Evolutionary conservation across 768 basidiomycete species (phyloP).

Genomic region (Leccinum longicurvipes): DNA sequence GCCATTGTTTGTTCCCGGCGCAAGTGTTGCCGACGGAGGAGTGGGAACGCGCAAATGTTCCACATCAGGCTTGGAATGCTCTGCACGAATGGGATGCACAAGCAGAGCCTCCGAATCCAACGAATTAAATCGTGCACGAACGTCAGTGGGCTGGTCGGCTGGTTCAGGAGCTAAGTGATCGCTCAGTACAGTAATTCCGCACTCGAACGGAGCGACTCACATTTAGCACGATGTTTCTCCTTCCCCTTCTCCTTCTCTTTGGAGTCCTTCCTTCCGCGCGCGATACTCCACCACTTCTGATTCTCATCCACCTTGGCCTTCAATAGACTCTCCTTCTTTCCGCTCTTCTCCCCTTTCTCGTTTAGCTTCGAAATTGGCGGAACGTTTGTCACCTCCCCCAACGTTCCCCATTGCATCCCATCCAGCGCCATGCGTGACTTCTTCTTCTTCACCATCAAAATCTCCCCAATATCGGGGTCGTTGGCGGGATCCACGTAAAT

Average conservation of each 20-base stretch:
- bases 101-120: slow-evolving; percentile 46
- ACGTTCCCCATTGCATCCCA: slow-evolving; percentile 52
- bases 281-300: slow-evolving; percentile 82
- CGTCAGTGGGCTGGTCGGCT: slow-evolving; percentile 25
- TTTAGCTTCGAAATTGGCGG: slow-evolving; percentile 27
- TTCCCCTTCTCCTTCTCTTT: slow-evolving; percentile 54
- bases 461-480: slow-evolving; percentile 66
- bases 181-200: slow-evolving; percentile 3
- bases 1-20: slow-evolving; percentile 25
- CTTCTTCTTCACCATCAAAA: slow-evolving; percentile 75
- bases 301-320: slow-evolving; percentile 46
- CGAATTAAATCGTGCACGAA: slow-evolving; percentile 61
- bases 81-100: slow-evolving; percentile 16
- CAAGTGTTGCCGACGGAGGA: slow-evolving; percentile 32
- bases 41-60: slow-evolving; percentile 18
- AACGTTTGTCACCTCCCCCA: slow-evolving; percentile 62
- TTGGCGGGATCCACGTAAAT: slow-evolving; percentile 65
- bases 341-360: slow-evolving; percentile 39
- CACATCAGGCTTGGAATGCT: slow-evolving; percentile 9
- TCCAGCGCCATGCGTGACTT: slow-evolving; percentile 61
- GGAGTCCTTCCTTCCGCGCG: slow-evolving; percentile 68
- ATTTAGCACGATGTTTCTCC: slow-evolving; percentile 36
- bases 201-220: slow-evolving; percentile 10
- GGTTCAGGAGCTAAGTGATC: slow-evolving; percentile 45
- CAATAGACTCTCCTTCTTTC: slow-evolving; percentile 31